A percentile compares a stretch with the other conserved stretches of the same genome.
Evolutionary conservation across 192 early-diverging fungal genomes (phyloP).

Genomic region (Geranomyces variabilis): DNA sequence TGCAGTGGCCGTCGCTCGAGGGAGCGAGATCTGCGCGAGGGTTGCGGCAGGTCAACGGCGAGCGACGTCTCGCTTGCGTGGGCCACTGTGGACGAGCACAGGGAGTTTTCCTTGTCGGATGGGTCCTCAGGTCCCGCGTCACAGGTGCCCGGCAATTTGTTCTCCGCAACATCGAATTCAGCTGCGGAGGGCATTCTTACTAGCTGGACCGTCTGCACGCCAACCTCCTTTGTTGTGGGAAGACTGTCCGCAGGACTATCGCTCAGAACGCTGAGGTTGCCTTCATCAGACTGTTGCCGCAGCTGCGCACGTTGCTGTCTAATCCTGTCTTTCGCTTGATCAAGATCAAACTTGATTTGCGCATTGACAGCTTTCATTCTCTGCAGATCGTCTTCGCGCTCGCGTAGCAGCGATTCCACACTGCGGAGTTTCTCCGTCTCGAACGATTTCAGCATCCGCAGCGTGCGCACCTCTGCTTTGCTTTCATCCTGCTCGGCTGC

Average conservation of each 20-base stretch:
- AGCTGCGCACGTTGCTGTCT: not conserved
- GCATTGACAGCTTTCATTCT: conserved; percentile 17
- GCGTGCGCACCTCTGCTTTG: conserved; percentile 29
- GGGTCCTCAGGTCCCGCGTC: not conserved
- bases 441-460: conserved; percentile 32
- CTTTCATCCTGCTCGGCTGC: conserved; percentile 22
- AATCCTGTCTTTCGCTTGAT: conserved; percentile 22
- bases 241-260: not conserved
- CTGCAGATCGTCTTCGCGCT: conserved; percentile 41
- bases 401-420: conserved; percentile 31
- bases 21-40: not conserved
- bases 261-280: not conserved
- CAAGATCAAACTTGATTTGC: conserved; percentile 39
- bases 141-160: not conserved
- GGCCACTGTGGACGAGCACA: not conserved
- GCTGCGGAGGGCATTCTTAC: not conserved
- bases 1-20: not conserved
- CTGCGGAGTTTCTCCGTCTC: conserved; percentile 45
- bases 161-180: not conserved
- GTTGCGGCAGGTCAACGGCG: too few species aligned
- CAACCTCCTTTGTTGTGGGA: not conserved
- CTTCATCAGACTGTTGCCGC: not conserved
- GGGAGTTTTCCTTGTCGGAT: not conserved
- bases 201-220: not conserved
- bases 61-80: not conserved